Conservation (phyloP, 148 eudicot species). For the Rheum nobile region DNA sequence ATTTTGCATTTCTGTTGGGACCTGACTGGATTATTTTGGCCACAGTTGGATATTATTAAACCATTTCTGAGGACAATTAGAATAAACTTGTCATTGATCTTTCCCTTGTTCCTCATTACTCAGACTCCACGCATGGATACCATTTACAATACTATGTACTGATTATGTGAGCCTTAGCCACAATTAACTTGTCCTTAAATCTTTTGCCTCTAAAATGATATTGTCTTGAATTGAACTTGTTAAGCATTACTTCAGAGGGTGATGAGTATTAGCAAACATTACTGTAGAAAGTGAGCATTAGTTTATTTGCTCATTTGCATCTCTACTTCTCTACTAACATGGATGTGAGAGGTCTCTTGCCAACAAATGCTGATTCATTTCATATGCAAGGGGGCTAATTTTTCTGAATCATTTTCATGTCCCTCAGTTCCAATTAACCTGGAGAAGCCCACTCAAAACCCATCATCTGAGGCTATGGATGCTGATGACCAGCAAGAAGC, state of each 20-base stretch:
- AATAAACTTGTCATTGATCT: neutral
- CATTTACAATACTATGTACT: neutral
- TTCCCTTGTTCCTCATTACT: neutral
- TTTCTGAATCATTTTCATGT: neutral
- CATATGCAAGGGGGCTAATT: neutral
- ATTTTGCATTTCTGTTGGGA: neutral
- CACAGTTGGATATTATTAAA: neutral
- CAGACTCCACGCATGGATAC: neutral
- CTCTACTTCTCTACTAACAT: neutral
- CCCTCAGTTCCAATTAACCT: conserved; percentile 25
- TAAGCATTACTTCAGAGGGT: neutral
- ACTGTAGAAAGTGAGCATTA: neutral
- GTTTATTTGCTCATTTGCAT: neutral
- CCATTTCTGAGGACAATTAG: neutral
- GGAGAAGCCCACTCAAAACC: conserved; percentile 24
- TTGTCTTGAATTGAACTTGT: neutral
- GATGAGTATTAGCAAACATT: neutral
- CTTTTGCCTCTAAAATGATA: neutral
- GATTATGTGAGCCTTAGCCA: neutral
- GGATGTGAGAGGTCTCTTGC: neutral
- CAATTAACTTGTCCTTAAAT: neutral
- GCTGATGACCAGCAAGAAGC: conserved; percentile 42
- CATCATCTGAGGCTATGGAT: conserved; percentile 17
- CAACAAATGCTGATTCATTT: neutral
- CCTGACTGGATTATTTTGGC: neutral